phyloP scores from a whole-genome alignment of 2,329 filamentous ascomycete genomes.

The Apiospora marii region DNA sequence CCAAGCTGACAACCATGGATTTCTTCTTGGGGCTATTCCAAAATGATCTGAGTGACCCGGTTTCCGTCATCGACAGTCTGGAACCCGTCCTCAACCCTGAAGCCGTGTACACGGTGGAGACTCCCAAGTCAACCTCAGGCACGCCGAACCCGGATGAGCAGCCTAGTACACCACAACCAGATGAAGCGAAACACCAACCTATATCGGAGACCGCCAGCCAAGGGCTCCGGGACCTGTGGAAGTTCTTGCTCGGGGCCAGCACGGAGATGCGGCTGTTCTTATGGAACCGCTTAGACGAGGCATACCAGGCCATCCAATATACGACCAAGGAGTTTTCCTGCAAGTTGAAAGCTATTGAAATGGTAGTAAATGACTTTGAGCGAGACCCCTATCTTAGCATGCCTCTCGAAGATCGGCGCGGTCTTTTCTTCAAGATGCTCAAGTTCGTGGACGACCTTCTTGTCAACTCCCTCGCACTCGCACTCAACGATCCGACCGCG shows the following conservation, averaged over 20 bases:
- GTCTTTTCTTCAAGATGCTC: slow-evolving; percentile 76
- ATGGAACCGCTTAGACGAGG: slow-evolving; percentile 90
- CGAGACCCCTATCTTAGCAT: slow-evolving; percentile 69
- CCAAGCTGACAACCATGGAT: slow-evolving; percentile 92
- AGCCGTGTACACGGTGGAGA: slow-evolving; percentile 54
- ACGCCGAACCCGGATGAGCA: slow-evolving; percentile 32
- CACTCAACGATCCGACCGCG: slow-evolving; percentile 70
- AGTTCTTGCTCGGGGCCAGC: slow-evolving; percentile 82
- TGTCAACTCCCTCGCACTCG: slow-evolving; percentile 72
- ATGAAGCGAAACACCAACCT: slow-evolving; percentile 42
- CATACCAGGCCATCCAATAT: slow-evolving; percentile 86
- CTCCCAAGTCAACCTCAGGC: slow-evolving; percentile 25
- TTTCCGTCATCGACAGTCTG: slow-evolving; percentile 86
- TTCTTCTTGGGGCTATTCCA: slow-evolving; percentile 93
- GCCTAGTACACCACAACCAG: slow-evolving; percentile 27
- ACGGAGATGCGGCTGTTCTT: slow-evolving; percentile 85
- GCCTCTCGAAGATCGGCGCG: slow-evolving; percentile 69
- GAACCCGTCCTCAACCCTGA: slow-evolving; percentile 88
- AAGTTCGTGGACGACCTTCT: slow-evolving; percentile 82
- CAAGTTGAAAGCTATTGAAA: slow-evolving; percentile 83
- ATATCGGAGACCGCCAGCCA: slow-evolving; percentile 62
- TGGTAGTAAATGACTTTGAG: slow-evolving; percentile 71
- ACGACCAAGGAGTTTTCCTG: slow-evolving; percentile 89
- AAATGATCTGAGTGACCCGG: slow-evolving; percentile 80
- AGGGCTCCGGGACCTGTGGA: slow-evolving; percentile 78